phyloP scores from a whole-genome alignment of 2,329 filamentous ascomycete species.

The Trichoderma harzianum region DNA sequence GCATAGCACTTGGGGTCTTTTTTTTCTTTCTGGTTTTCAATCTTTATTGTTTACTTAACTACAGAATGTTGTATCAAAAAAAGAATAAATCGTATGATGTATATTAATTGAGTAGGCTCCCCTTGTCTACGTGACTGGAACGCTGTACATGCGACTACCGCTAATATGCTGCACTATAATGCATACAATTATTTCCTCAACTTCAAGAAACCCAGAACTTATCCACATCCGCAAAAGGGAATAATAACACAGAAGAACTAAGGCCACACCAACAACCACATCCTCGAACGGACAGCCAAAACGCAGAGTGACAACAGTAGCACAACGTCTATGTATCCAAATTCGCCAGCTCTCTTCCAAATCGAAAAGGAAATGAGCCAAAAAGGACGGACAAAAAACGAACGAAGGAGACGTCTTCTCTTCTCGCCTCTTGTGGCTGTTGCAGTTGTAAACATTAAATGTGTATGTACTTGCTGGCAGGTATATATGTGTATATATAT shows the following conservation, averaged over 20 bases:
- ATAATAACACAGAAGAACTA: not conserved
- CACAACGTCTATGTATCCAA: not conserved
- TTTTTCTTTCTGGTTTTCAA: not conserved
- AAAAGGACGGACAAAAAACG: not conserved
- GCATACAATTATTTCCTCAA: not conserved
- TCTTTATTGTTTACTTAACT: not conserved
- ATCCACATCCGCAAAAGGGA: not conserved
- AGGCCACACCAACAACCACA: not conserved
- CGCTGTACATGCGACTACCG: not conserved
- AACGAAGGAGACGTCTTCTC: not conserved
- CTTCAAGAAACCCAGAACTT: not conserved
- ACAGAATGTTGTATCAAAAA: not conserved
- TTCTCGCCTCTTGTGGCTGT: constrained; percentile 4
- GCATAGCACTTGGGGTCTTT: not conserved
- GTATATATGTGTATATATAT: constrained; percentile 21
- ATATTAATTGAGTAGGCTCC: not conserved
- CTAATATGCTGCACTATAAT: not conserved
- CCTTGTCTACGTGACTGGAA: not conserved
- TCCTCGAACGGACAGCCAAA: not conserved
- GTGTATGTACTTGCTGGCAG: constrained; percentile 26
- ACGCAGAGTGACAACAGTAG: not conserved
- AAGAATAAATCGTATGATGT: not conserved
- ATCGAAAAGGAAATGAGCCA: not conserved
- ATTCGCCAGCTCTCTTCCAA: not conserved
- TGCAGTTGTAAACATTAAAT: constrained; percentile 39